These are phyloP conservation scores for Gossypium stocksii DNA, from an alignment of 345 rosid species.

Conservation along the genomic window DNA sequence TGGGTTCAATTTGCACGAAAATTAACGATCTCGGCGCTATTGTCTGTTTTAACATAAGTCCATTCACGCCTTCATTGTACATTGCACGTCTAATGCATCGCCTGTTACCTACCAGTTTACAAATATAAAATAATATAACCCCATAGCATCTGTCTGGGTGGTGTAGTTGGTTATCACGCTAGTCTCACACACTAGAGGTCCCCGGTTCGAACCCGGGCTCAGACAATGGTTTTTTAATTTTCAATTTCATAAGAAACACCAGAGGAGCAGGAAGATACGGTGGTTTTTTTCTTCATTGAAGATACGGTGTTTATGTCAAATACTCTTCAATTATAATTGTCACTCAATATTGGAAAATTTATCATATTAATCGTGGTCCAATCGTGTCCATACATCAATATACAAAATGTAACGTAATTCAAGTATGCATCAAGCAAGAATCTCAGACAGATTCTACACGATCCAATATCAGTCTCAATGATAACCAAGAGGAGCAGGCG, in stretches of 20 bases:
- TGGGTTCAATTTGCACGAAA: slow-evolving; percentile 15
- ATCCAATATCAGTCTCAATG: slow-evolving; percentile 27
- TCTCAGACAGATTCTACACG: neutral
- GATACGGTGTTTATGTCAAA: neutral
- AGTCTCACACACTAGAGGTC: slow-evolving; percentile 80
- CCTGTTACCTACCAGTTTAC: slow-evolving; percentile 18
- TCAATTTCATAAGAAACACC: neutral
- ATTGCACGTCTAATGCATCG: slow-evolving; percentile 33
- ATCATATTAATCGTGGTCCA: neutral
- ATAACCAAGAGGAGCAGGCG: slow-evolving; percentile 69
- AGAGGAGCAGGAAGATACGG: neutral
- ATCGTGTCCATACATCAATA: neutral
- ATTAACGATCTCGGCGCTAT: slow-evolving; percentile 24
- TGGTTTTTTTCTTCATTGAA: neutral
- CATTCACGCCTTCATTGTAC: slow-evolving; percentile 35
- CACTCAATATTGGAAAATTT: neutral
- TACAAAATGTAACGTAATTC: neutral
- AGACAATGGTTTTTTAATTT: slow-evolving; percentile 22
- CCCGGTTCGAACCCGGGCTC: slow-evolving; percentile 69
- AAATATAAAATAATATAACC: too few relatives aligned
- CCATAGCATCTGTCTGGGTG: neutral
- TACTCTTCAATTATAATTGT: neutral
- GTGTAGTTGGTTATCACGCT: slow-evolving; percentile 12
- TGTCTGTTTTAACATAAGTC: slow-evolving; percentile 26
- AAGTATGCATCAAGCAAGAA: neutral